phyloP scores from a whole-genome alignment of 495 filamentous ascomycete genomes.

The Articulospora tetracladia region DNA sequence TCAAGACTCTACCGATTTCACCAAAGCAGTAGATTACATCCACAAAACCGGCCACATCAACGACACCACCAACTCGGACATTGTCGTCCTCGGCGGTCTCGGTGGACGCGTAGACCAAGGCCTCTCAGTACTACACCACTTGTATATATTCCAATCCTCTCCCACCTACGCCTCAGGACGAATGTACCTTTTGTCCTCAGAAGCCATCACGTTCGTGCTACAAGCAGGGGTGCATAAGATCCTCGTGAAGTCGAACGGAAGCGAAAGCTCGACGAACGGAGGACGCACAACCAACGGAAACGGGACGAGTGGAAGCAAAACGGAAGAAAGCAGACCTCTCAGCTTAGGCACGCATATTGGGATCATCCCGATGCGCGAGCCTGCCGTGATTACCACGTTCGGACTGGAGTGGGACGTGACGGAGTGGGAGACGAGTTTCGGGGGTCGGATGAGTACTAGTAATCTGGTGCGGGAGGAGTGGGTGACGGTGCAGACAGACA shows the following conservation, averaged over 20 bases:
- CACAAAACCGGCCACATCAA: conserved; percentile 6
- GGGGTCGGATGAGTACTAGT: conserved; percentile 84
- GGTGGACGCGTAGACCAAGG: conserved; percentile 91
- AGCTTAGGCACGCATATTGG: conserved; percentile 65
- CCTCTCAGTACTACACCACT: conserved; percentile 78
- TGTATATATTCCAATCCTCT: conserved; percentile 55
- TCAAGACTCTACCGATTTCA: conserved; percentile 83
- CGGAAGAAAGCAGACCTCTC: conserved; percentile 30
- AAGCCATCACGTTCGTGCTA: conserved; percentile 78
- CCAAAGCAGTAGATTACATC: conserved; percentile 56
- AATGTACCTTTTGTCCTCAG: conserved; percentile 70
- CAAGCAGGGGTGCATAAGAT: conserved; percentile 64
- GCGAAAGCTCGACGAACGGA: too few species aligned
- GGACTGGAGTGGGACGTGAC: conserved; percentile 90
- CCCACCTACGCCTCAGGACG: conserved; percentile 37
- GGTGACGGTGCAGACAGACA: conserved; percentile 59
- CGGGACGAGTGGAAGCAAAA: too few species aligned
- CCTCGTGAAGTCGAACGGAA: conserved; percentile 46
- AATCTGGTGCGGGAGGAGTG: conserved; percentile 66
- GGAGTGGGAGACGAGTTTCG: conserved; percentile 78
- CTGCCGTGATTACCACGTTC: conserved; percentile 65
- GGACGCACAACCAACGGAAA: too few species aligned
- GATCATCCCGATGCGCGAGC: conserved; percentile 76
- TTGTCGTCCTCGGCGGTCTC: conserved; percentile 77
- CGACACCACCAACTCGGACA: conserved; percentile 23